Evolutionary conservation across 2,329 filamentous ascomycete species (phyloP), one percentile per base, ranked within the genome.

Genomic region (Cadophora sp.): DNA sequence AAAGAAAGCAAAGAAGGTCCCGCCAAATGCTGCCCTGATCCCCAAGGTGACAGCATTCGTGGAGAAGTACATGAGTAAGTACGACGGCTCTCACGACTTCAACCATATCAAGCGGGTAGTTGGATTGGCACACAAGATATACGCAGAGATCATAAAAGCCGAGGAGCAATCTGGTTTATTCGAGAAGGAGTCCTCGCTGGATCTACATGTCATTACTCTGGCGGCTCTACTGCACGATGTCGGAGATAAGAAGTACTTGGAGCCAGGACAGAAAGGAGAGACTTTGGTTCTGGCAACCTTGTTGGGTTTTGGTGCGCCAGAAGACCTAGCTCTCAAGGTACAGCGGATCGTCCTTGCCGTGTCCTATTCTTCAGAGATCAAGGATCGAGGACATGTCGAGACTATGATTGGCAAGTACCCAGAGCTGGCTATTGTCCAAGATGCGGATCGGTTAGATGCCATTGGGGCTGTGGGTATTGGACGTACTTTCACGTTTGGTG

Each of bases 391-490:
- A 6, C 80, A 81, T 14, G 89, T 93, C 9, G 80, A 79, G 29
- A 79, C 80, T 1, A 82, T 94, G 34, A 83, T 97, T 19, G 78
- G 79, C 9, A 78, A 81, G 40, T 84, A 92, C 78, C 93, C 92
- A 0, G 93, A 97, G 79, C 82, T 97, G 37, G 94, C 88, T 0
- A 87, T 97, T 62, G 94, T 98, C 48, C 95, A 97, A 81, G 95
- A 98, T 79, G 94, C 95, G 3, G 95, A 98, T 82, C 86, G 95
- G 11, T 83, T 98, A n/a, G 95, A 98, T 81, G 93, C 95, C 4
- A 91, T 98, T 67, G 95, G 95, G 0, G 93, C 92, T 0, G 87
- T 97, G 34, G 95, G 95, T 0, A 90, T 97, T 66, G 94, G 88
- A 1, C 83, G 95, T 53, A 88, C 87, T 46, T 95, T 97, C 78